Evolutionary conservation across 1,284 basidiomycete genomes (phyloP), one percentile per base, ranked within the genome.

Genomic region (Ustilago nuda): DNA sequence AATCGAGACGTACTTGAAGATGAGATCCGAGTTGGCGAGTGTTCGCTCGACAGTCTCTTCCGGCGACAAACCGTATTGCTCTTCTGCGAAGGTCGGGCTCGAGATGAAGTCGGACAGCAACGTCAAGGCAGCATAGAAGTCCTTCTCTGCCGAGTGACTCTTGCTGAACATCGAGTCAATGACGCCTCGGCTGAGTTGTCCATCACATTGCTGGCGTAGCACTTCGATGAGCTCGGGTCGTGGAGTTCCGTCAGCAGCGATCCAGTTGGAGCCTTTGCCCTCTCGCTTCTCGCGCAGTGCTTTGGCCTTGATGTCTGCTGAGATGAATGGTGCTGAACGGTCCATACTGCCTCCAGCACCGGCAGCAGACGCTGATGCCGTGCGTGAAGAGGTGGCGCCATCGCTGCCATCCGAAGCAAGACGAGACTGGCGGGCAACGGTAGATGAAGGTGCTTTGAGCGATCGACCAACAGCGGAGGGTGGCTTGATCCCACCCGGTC

Each of bases 111-210:
- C 95, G 92, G 72, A 91, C 89, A 51, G 96, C 57, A 89, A 88
- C 1, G 89, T 88, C 58, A 99, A 87, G 0, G 92, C 97, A 30
- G 89, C 88, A 66, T 98, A 90, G 81, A 93, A 92, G 84, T 99
- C 97, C 82, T 95, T 95, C 78, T 99, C 92, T 2, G 95, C 94
- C 77, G 93, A 93, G 86, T 99, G 96, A 83, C 98, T 96, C 76
- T 93, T 94, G 84, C 85, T 76, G 88, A 99, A 99, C 51, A 99
- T 89, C 41, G 91, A 90, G 6, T 89, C 87, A n/a, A 92, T 86
- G 4, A 98, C 87, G 7, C 94, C 92, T 66, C 91, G 91, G 12
- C 92, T 92, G 13, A 90, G 89, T 81, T 93, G 90, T 1, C 91
- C 89, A 79, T 97, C 94, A 93, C 98, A 97, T 86, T 99, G 97